Evolutionary conservation across 495 filamentous ascomycete species (phyloP).

Genomic region (Aspergillus hancockii): DNA sequence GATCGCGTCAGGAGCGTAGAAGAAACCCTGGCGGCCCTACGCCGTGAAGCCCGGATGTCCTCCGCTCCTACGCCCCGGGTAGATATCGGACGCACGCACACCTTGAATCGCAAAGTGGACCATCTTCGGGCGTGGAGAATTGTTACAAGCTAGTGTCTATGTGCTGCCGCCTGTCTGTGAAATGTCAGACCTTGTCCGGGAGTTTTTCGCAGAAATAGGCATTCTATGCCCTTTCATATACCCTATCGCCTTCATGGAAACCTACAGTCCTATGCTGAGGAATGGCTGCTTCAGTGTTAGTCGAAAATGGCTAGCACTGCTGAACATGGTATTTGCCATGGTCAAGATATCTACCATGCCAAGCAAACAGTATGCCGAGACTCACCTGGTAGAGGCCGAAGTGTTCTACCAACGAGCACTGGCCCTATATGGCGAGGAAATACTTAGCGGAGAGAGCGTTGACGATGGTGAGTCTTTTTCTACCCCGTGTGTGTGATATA

Average conservation of each 20-base stretch:
- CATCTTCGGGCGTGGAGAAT: background rate
- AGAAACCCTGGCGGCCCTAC: conserved; percentile 24
- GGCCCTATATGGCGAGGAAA: conserved; percentile 32
- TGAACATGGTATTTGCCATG: conserved; percentile 77
- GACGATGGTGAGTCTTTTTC: conserved; percentile 32
- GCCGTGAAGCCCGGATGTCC: conserved; percentile 27
- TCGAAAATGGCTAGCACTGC: conserved; percentile 62
- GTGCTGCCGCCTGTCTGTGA: conserved; percentile 25
- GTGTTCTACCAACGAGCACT: conserved; percentile 39
- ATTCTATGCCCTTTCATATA: conserved; percentile 44
- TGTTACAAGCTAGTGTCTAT: conserved; percentile 18
- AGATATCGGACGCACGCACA: conserved; percentile 3
- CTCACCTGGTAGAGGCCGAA: conserved; percentile 29
- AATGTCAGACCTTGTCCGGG: conserved; percentile 27
- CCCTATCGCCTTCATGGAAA: conserved; percentile 34
- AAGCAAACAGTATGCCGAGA: conserved; percentile 13
- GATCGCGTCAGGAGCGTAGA: conserved; percentile 22
- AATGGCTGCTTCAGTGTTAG: conserved; percentile 36
- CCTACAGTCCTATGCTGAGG: conserved; percentile 32
- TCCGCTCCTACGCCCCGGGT: conserved; percentile 23
- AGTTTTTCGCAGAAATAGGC: conserved; percentile 44
- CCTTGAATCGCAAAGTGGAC: too few relatives aligned
- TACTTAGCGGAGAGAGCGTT: conserved; percentile 34
- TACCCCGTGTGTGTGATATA: background rate
- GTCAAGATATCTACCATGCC: conserved; percentile 58